Evolutionary conservation across 2,329 filamentous ascomycete species (phyloP).

Genomic region (Diaporthe destruens): DNA sequence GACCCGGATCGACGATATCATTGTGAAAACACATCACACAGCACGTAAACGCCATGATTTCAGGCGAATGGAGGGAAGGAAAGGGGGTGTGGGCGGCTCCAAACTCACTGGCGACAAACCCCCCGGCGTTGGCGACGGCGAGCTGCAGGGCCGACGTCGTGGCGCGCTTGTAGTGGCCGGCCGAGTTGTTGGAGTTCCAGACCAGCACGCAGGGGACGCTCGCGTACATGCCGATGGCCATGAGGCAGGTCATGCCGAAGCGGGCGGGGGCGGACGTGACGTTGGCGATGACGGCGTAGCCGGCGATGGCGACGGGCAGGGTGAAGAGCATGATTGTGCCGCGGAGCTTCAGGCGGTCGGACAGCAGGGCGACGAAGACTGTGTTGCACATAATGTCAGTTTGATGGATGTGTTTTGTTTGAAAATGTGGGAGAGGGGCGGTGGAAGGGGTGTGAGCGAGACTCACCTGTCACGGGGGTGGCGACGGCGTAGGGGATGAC

Average conservation of each 20-base stretch:
- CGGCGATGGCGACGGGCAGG: slow-evolving; percentile 73
- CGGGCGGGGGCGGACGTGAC: slow-evolving; percentile 63
- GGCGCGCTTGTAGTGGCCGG: slow-evolving; percentile 77
- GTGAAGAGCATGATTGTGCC: slow-evolving; percentile 73
- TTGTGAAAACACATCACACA: too few species aligned
- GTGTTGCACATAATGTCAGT: too few species aligned
- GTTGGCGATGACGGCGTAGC: slow-evolving; percentile 74
- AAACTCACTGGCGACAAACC: slow-evolving; percentile 71
- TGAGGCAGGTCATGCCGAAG: slow-evolving; percentile 76
- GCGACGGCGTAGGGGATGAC: slow-evolving; percentile 75
- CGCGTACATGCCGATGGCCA: slow-evolving; percentile 74
- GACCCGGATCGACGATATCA: not conserved
- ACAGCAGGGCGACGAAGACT: slow-evolving; percentile 68
- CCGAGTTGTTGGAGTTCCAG: slow-evolving; percentile 77
- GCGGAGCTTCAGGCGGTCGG: slow-evolving; percentile 70
- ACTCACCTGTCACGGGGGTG: slow-evolving; percentile 64
- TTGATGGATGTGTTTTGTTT: too few species aligned
- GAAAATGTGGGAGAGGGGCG: too few species aligned
- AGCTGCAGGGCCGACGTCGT: slow-evolving; percentile 75
- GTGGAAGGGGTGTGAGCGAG: fast-evolving
- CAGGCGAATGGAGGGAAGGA: too few species aligned
- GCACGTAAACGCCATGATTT: too few species aligned
- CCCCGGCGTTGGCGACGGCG: slow-evolving; percentile 75
- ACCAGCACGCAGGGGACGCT: slow-evolving; percentile 73
- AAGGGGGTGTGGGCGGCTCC: too few species aligned